phyloP scores from a whole-genome alignment of 2,329 filamentous ascomycete species.

The Beauveria asiatica region DNA sequence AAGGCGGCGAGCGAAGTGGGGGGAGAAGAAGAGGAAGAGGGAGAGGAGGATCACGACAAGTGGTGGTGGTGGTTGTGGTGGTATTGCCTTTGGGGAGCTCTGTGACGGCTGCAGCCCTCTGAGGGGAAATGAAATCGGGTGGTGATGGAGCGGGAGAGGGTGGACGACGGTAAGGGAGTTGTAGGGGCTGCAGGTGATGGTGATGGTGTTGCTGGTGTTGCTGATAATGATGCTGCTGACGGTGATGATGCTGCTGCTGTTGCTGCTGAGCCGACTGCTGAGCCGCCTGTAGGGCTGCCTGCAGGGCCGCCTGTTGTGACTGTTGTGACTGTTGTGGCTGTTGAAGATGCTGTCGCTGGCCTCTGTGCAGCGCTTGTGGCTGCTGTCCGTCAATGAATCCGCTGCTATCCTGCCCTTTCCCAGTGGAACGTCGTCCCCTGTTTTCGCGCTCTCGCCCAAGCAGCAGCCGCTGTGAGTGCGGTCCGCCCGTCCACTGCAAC shows the following conservation, averaged over 20 bases:
- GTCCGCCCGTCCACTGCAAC: conserved; percentile 1
- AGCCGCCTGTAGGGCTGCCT: too few relatives aligned
- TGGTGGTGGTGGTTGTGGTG: not conserved
- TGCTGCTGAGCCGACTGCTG: not conserved
- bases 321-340: too few relatives aligned
- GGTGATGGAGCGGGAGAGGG: not conserved
- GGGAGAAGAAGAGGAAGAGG: not conserved
- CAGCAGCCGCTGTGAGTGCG: not conserved
- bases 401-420: not conserved
- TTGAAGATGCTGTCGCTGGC: not conserved
- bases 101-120: too few relatives aligned
- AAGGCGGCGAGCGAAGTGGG: conserved; percentile 1
- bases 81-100: not conserved
- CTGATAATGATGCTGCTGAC: not conserved
- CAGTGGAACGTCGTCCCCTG: not conserved
- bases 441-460: not conserved
- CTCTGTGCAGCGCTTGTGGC: not conserved
- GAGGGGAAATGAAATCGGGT: not conserved
- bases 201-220: not conserved
- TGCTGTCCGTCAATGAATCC: not conserved
- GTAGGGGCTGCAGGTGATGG: not conserved
- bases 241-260: not conserved
- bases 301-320: too few relatives aligned
- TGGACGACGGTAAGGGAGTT: not conserved
- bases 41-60: not conserved